Percentiles rank a stretch among this genome's conserved stretches.
Evolutionary conservation across 352 stramenopile species (phyloP).

Genomic region (Peronospora farinosa): DNA sequence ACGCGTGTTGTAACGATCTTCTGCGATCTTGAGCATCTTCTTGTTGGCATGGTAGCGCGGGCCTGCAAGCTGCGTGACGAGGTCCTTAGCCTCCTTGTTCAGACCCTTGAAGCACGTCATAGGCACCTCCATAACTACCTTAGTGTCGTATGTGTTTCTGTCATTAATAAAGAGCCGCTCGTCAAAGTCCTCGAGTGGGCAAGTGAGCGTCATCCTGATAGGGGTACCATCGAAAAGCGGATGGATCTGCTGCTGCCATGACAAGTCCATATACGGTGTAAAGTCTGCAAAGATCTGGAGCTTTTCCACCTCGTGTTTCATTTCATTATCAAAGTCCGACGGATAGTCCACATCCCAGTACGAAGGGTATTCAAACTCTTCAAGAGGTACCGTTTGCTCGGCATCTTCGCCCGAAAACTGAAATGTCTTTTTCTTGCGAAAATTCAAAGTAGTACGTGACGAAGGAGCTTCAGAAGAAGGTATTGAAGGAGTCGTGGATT

Average conservation of each 20-base stretch:
- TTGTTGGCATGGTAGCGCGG: constrained; percentile 77
- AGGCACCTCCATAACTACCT: constrained; percentile 75
- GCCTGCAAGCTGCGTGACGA: constrained; percentile 63
- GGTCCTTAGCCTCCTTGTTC: constrained; percentile 36
- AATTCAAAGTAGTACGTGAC: constrained; percentile 12
- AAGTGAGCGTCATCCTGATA: constrained; percentile 74
- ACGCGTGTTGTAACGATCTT: constrained; percentile 71
- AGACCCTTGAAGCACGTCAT: constrained; percentile 58
- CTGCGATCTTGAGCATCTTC: constrained; percentile 68
- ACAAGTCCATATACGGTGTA: constrained; percentile 61
- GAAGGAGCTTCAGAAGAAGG: background rate
- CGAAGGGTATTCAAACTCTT: constrained; percentile 65
- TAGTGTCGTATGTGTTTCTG: constrained; percentile 75
- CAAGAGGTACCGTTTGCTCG: constrained; percentile 31
- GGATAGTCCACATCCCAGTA: constrained; percentile 79
- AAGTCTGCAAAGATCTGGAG: constrained; percentile 79
- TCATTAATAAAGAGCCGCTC: constrained; percentile 75
- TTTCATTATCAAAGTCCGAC: constrained; percentile 56
- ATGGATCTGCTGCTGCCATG: constrained; percentile 78
- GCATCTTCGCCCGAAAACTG: constrained; percentile 52
- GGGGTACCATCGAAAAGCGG: constrained; percentile 55
- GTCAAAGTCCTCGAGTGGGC: constrained; percentile 75
- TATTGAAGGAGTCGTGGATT: constrained; percentile 2
- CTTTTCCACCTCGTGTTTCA: constrained; percentile 87
- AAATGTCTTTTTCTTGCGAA: constrained; percentile 64